Evolutionary conservation across 2,329 filamentous ascomycete species (phyloP).

Genomic region (Penicillium digitatum): DNA sequence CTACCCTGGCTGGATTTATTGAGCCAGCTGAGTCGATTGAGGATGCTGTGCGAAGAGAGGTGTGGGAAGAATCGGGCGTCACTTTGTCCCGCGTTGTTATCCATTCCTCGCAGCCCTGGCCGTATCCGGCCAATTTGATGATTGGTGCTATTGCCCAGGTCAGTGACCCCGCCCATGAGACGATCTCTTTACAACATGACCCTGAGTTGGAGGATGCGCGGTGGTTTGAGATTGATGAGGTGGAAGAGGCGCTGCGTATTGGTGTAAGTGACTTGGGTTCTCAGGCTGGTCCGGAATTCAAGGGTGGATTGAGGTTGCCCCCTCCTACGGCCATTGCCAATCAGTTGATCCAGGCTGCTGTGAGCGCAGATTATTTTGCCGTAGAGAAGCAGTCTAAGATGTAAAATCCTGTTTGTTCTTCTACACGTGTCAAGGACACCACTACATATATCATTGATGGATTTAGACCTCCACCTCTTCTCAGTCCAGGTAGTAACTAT

Average conservation of each 20-base stretch:
- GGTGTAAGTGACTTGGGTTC: constrained; percentile 67
- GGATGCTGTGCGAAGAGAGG: constrained; percentile 76
- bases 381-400: constrained; percentile 52
- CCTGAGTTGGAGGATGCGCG: constrained; percentile 84
- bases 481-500: background rate
- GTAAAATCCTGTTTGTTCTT: constrained; percentile 12
- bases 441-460: background rate
- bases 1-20: constrained; percentile 80
- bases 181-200: constrained; percentile 78
- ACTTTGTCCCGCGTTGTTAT: constrained; percentile 71
- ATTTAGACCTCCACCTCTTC: background rate
- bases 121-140: constrained; percentile 80
- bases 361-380: constrained; percentile 64
- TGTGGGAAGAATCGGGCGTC: constrained; percentile 82
- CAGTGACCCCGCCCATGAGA: constrained; percentile 73
- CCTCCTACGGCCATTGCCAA: constrained; percentile 89
- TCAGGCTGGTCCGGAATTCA: constrained; percentile 61
- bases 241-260: constrained; percentile 66
- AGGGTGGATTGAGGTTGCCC: constrained; percentile 73
- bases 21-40: constrained; percentile 83
- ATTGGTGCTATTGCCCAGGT: constrained; percentile 80
- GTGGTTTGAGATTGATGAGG: constrained; percentile 82
- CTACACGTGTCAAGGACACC: background rate
- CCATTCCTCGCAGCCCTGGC: constrained; percentile 83
- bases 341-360: constrained; percentile 75